Evolutionary conservation across 2,329 filamentous ascomycete genomes (phyloP), one percentile per base, ranked within the genome.

Genomic region (Colletotrichum horii): DNA sequence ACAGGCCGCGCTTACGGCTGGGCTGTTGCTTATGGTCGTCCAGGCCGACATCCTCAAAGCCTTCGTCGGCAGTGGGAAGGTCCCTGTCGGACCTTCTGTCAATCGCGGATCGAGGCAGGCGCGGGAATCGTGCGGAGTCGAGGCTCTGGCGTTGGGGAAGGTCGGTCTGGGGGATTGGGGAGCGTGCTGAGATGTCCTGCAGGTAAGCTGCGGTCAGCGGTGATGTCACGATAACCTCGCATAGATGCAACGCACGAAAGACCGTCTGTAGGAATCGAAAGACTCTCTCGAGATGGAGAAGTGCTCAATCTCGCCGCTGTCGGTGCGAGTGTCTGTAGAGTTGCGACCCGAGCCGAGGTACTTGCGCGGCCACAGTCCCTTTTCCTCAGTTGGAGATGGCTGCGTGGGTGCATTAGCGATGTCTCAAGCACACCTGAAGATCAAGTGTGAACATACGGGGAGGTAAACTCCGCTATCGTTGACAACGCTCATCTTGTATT

Each of bases 211-310:
- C 19, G 55, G 70, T 73, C 56, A 74, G 71, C 56, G 58, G 14
- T 28, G 22, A 24, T 36, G 60, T 24, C 60, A 22, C 26, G 30
- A 52, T 65, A 34, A 60, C 24, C 58, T 62, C 34, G 16, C 12
- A n/a, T 43, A 56, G 11, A 19, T n/a, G 36, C 8, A 52, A 89
- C 94, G 80, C 90, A 98, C 96, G 87, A 98, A 98, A 78, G 96
- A 98, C 81, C 97, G 93, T 78, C 97, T 91, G 86, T 98, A 98
- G 4, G 96, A 98, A 83, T 98, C 97, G 82, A 98, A 98, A 3
- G 96, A 98, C 86, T 98, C 97, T 81, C 96, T 92, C 48, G 96
- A 98, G 83, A 98, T 98, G 78, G 94, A 95, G 83, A 98, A 98
- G 16, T 94, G 96, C 83, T 98, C 96, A 80, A 96, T 96, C 77